A percentile compares a stretch with the other conserved stretches of the same genome.
These are phyloP conservation scores for Plasmodium yoelii DNA, from an alignment of 169 alveolate species.

Conservation along the genomic window DNA sequence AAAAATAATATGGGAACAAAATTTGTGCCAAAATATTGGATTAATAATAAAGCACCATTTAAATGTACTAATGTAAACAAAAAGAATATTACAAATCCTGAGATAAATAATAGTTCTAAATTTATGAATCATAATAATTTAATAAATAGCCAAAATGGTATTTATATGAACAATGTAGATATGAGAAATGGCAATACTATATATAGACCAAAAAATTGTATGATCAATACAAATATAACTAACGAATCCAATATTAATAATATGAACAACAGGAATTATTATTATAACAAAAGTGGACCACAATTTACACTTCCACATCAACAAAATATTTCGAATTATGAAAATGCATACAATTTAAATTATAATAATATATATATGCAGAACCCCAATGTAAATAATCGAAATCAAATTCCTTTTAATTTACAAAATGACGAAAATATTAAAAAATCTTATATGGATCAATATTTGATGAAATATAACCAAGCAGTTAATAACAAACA, in stretches of 20 bases:
- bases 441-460: neutral
- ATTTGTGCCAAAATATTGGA: neutral
- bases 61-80: neutral
- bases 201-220: neutral
- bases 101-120: neutral
- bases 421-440: neutral
- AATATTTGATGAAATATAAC: conserved; percentile 10
- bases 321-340: too few relatives aligned
- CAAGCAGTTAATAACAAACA: neutral
- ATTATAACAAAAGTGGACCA: too few relatives aligned
- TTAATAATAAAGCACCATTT: neutral
- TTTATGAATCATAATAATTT: neutral
- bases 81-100: neutral
- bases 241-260: too few relatives aligned
- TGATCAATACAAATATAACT: neutral
- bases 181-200: neutral
- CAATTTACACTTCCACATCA: too few relatives aligned
- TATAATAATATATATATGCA: neutral
- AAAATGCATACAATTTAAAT: too few relatives aligned
- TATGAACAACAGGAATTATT: too few relatives aligned
- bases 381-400: neutral
- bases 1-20: neutral
- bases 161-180: neutral
- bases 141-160: neutral
- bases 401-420: too few relatives aligned